Evolutionary conservation across 352 stramenopile species (phyloP), one percentile per base, ranked within the genome.

Genomic region (Pythium aquatile): DNA sequence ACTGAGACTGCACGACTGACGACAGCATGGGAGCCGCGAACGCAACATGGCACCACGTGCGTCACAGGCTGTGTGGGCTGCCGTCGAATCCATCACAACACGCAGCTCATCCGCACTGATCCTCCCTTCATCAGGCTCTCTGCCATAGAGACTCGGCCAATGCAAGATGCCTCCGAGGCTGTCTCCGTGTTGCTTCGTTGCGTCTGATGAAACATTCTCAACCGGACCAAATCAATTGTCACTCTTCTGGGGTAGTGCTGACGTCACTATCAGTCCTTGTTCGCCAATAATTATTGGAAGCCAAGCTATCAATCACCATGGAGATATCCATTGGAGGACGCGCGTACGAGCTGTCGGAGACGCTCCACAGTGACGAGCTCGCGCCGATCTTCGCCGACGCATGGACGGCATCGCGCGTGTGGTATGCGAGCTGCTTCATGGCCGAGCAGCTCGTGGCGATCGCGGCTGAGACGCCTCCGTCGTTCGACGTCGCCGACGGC

Each of bases 341-440:
- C 57, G 55, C 32, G 46, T 94, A 85, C 65, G 66, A 69, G 62
- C 74, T 94, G 61, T 94, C 86, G 11, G 86, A 94, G 76, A 92
- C 85, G 59, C 75, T 95, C 42, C 62, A 74, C 54, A 84, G 76
- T 65, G 75, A 77, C 47, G 74, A 87, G 68, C 77, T 95, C 29
- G 86, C 82, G 24, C 82, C 84, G 28, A 88, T 95, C 70, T 95
- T 95, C 67, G 80, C 69, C 1, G 86, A 95, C 58, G 82, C 83
- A 5, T 95, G 86, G 86, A 95, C 84, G 6, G 84, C 83, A 0
- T 93, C 83, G 24, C 80, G 77, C 26, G 84, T 93, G 30, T 93
- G 84, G 84, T 70, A 80, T 30, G 79, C 83, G 16, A 92, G 83
- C 53, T 62, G 73, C 51, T 95, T 91, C 67, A 65, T 95, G 17